These are phyloP conservation scores for Xylaria venustula DNA, from an alignment of 495 filamentous ascomycete species.

Conservation along the genomic window DNA sequence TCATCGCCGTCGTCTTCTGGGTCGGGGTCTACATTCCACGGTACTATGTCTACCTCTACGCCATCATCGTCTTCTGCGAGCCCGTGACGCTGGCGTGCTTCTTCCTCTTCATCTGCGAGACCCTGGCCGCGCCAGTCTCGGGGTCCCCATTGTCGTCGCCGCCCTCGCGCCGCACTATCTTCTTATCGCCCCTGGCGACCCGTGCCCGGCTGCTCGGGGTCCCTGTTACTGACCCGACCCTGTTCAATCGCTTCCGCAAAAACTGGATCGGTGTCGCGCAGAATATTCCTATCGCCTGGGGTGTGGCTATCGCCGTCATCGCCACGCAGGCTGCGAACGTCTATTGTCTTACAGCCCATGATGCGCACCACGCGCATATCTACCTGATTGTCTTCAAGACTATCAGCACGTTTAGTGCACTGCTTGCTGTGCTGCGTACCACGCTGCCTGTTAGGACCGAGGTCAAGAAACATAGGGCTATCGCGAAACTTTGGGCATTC, in stretches of 20 bases:
- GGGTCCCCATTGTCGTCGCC: neutral
- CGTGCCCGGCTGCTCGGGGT: neutral
- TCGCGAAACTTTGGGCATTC: constrained; percentile 12
- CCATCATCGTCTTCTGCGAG: constrained; percentile 3
- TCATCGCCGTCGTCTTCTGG: constrained; percentile 5
- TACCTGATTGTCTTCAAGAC: constrained; percentile 9
- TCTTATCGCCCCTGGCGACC: neutral
- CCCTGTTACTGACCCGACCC: neutral
- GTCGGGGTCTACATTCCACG: neutral
- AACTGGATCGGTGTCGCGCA: constrained; percentile 1
- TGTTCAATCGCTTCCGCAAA: neutral
- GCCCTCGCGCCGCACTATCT: neutral
- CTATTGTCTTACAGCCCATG: constrained; percentile 12
- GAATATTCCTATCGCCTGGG: constrained; percentile 1
- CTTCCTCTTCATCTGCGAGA: constrained; percentile 14
- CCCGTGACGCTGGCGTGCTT: constrained; percentile 7
- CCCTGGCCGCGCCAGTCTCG: constrained; percentile 1
- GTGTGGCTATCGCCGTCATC: neutral
- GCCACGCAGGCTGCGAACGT: neutral
- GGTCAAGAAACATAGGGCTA: constrained; percentile 5
- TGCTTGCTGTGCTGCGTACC: neutral
- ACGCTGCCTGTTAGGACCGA: neutral
- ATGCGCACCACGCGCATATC: constrained; percentile 4
- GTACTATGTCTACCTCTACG: constrained; percentile 3
- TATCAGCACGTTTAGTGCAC: constrained; percentile 3